Percentiles rank a stretch among this genome's conserved stretches.
phyloP scores from a whole-genome alignment of 202 grass and related monocot genomes.

The Schoenoplectus tabernaemontani region DNA sequence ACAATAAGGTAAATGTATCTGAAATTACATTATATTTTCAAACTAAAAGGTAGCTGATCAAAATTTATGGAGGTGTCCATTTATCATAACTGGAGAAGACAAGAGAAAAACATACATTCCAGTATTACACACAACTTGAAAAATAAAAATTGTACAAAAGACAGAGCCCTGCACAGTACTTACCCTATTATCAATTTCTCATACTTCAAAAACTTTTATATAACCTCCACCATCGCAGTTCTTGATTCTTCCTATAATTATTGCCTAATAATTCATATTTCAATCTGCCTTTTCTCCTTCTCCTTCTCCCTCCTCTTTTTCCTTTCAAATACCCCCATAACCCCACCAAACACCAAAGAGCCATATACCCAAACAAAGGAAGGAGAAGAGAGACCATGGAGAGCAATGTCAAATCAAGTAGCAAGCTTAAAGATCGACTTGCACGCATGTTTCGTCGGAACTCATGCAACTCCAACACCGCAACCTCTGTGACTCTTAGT shows the following conservation, averaged over 20 bases:
- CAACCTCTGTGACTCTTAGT: conserved; percentile 23
- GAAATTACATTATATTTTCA: neutral
- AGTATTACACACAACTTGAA: neutral
- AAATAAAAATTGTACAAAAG: neutral
- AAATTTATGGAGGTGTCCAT: neutral
- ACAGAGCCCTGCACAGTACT: conserved; percentile 8
- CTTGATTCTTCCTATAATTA: conserved; percentile 25
- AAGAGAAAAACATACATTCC: neutral
- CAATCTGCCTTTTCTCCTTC: conserved; percentile 9
- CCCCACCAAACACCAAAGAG: neutral
- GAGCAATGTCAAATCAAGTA: conserved; percentile 8
- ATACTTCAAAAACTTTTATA: conserved; percentile 1
- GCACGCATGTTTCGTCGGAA: conserved; percentile 46
- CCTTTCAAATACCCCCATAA: neutral
- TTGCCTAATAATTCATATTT: conserved; percentile 19
- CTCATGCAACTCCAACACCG: conserved; percentile 44
- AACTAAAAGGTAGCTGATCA: neutral
- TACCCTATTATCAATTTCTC: conserved; percentile 6
- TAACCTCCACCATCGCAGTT: neutral
- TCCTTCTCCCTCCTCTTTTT: conserved; percentile 10
- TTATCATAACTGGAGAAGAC: neutral
- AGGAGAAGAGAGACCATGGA: neutral
- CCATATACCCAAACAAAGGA: neutral
- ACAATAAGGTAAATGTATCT: neutral
- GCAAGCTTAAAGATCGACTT: conserved; percentile 43